phyloP scores from a whole-genome alignment of 495 filamentous ascomycete species.

The Daldinia caldariorum region DNA sequence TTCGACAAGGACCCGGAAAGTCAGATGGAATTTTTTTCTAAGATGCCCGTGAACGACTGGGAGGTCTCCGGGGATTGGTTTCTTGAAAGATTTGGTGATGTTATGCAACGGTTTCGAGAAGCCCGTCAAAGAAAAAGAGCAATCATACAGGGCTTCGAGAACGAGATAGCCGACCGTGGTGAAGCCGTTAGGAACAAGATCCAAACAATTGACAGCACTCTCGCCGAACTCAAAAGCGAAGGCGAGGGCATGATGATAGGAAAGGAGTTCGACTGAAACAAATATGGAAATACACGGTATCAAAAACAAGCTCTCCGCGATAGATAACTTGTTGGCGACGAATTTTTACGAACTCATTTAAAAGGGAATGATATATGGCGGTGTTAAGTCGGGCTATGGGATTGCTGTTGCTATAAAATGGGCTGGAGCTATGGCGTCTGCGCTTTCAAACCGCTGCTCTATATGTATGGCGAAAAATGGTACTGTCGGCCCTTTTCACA shows the following conservation, averaged over 20 bases:
- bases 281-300: constrained; percentile 10
- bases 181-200: constrained; percentile 64
- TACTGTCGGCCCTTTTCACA: constrained; percentile 8
- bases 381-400: constrained; percentile 14
- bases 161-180: constrained; percentile 65
- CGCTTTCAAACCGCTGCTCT: constrained; percentile 13
- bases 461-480: constrained; percentile 10
- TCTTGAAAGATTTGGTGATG: constrained; percentile 69
- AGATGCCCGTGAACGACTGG: constrained; percentile 76
- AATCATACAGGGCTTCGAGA: constrained; percentile 72
- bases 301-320: constrained; percentile 2
- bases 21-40: constrained; percentile 70
- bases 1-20: constrained; percentile 51
- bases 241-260: constrained; percentile 66
- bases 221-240: constrained; percentile 63
- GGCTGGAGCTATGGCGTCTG: constrained; percentile 17
- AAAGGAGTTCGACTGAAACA: constrained; percentile 55
- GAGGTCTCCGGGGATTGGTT: constrained; percentile 86
- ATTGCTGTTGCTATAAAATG: constrained; percentile 30
- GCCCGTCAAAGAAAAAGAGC: constrained; percentile 72
- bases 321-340: constrained; percentile 1
- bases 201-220: constrained; percentile 62
- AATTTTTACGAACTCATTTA: constrained; percentile 16
- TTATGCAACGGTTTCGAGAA: constrained; percentile 71
- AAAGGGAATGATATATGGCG: constrained; percentile 13